phyloP scores from a whole-genome alignment of 208 protist species.

The Wallacemonas collosoma region DNA sequence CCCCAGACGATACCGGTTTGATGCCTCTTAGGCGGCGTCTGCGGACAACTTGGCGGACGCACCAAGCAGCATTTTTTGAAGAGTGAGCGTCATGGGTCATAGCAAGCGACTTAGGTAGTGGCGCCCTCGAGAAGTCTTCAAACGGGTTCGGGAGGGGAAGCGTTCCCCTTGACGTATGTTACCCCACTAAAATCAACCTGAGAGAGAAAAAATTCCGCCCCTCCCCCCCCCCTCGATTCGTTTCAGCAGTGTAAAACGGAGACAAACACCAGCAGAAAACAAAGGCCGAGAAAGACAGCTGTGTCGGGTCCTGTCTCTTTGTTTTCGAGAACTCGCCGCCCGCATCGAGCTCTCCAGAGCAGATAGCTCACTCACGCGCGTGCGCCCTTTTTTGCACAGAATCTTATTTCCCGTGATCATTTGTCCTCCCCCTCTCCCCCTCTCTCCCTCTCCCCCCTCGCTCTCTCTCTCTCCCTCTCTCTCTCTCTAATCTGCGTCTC shows the following conservation, averaged over 20 bases:
- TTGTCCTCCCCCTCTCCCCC: too few relatives aligned
- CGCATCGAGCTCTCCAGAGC: too few relatives aligned
- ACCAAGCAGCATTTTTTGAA: constrained; percentile 9
- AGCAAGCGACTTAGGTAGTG: not conserved
- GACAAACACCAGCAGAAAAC: too few relatives aligned
- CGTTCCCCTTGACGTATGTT: not conserved
- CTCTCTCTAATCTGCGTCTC: not conserved
- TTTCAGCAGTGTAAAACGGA: too few relatives aligned
- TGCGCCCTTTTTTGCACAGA: too few relatives aligned
- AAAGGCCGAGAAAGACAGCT: too few relatives aligned
- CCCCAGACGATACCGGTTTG: constrained; percentile 4
- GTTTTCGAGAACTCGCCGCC: not conserved
- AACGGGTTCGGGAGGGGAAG: not conserved
- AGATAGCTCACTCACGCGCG: too few relatives aligned
- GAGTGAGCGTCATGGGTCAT: not conserved
- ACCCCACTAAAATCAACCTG: not conserved
- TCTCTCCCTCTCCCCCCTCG: too few relatives aligned
- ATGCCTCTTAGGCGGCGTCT: constrained; percentile 10
- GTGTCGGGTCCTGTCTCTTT: not conserved
- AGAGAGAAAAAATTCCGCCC: not conserved
- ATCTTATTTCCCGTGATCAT: too few relatives aligned
- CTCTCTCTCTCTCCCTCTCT: not conserved
- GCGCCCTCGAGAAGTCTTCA: not conserved
- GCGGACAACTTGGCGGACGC: constrained; percentile 14
- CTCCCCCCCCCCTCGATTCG: too few relatives aligned